phyloP scores from a whole-genome alignment of 257 asterid genomes.

The Buddleja alternifolia region DNA sequence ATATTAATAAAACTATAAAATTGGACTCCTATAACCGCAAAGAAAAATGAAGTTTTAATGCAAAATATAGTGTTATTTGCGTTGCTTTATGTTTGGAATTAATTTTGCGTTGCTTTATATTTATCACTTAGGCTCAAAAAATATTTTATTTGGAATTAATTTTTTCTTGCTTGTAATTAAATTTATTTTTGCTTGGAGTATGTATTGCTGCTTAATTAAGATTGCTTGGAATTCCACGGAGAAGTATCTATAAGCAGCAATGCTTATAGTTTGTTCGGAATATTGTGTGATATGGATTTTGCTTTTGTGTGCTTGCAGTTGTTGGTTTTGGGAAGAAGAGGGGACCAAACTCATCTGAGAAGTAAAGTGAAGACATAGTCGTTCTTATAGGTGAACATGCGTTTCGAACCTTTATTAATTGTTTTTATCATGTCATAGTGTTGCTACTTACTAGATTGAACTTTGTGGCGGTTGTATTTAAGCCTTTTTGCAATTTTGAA shows the following conservation, averaged over 20 bases:
- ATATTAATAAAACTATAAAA: not conserved
- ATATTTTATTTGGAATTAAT: too few species aligned
- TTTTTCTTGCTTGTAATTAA: not conserved
- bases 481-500: constrained; percentile 5
- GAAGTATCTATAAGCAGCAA: too few species aligned
- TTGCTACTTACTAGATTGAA: constrained; percentile 18
- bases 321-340: constrained; percentile 94
- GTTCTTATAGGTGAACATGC: constrained; percentile 24
- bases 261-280: too few species aligned
- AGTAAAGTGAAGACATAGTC: constrained; percentile 40
- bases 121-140: too few species aligned
- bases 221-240: too few species aligned
- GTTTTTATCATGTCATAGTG: constrained; percentile 23
- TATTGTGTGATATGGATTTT: not conserved
- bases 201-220: too few species aligned
- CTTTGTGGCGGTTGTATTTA: not conserved
- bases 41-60: too few species aligned
- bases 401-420: constrained; percentile 19
- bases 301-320: constrained; percentile 48
- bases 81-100: not conserved
- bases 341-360: constrained; percentile 84
- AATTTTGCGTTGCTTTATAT: too few species aligned
- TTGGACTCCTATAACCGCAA: not conserved
- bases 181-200: too few species aligned
- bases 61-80: too few species aligned